Percentiles rank a stretch among this genome's conserved stretches.
Evolutionary conservation across 129 eudicot genomes (phyloP).

Genomic region (Chrysanthemum seticuspe): DNA sequence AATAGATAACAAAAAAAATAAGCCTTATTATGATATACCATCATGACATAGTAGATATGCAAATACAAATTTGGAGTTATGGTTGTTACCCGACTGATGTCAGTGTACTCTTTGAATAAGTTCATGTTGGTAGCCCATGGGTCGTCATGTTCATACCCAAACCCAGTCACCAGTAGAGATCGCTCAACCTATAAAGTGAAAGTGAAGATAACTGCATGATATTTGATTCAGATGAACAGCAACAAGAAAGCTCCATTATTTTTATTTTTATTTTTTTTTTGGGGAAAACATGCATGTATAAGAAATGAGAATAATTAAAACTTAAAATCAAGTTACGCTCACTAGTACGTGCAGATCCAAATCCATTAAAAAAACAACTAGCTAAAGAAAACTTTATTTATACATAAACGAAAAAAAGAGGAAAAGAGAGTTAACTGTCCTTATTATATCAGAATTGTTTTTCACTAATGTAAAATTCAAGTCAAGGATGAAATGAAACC

Average conservation of each 20-base stretch:
- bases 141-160: slow-evolving; percentile 98
- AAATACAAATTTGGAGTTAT: slow-evolving; percentile 3
- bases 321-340: background rate
- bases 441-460: background rate
- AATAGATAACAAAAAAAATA: background rate
- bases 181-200: slow-evolving; percentile 59
- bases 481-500: slow-evolving; percentile 17
- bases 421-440: background rate
- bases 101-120: slow-evolving; percentile 93
- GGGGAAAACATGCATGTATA: background rate
- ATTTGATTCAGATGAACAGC: too few relatives aligned
- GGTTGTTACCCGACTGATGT: slow-evolving; percentile 77
- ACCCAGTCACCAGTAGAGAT: slow-evolving; percentile 94
- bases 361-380: background rate
- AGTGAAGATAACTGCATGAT: too few relatives aligned
- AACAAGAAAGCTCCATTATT: too few relatives aligned
- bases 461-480: slow-evolving; percentile 7
- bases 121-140: slow-evolving; percentile 94
- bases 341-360: background rate
- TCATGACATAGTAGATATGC: background rate
- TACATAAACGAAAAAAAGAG: background rate
- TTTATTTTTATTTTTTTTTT: too few relatives aligned
- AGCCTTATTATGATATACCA: background rate
- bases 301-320: background rate
- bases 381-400: background rate